These are phyloP conservation scores for Cymbopogon citratus DNA, from an alignment of 176 grass and related monocot species.

Conservation along the genomic window DNA sequence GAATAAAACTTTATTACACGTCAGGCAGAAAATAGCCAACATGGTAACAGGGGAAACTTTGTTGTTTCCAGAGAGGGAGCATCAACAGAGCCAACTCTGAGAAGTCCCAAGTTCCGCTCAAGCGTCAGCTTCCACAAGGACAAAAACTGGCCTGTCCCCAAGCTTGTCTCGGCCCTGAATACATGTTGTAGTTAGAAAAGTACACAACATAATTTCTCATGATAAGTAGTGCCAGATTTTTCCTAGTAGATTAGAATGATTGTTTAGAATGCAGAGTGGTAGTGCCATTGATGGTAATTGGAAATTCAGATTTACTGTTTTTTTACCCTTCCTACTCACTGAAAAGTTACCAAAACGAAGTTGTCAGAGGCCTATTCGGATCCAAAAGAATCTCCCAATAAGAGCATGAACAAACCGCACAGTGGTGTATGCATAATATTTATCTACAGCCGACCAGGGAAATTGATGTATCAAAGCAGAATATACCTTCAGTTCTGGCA, in stretches of 20 bases:
- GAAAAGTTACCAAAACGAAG: not conserved
- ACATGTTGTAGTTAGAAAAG: slow-evolving; percentile 6
- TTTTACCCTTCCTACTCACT: not conserved
- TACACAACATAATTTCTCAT: not conserved
- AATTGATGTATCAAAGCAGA: not conserved
- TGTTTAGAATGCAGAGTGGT: not conserved
- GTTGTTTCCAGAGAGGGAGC: slow-evolving; percentile 17
- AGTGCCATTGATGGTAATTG: not conserved
- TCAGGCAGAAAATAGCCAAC: slow-evolving; percentile 21
- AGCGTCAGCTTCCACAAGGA: slow-evolving; percentile 61
- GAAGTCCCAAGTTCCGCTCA: slow-evolving; percentile 21
- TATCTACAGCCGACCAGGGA: not conserved
- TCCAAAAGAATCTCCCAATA: not conserved
- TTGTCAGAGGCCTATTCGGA: not conserved
- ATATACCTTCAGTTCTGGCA: slow-evolving; percentile 75
- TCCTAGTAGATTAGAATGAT: not conserved
- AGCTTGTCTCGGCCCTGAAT: slow-evolving; percentile 82
- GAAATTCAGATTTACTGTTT: not conserved
- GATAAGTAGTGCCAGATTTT: not conserved
- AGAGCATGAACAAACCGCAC: not conserved
- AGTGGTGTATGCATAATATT: not conserved
- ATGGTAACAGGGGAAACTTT: not conserved
- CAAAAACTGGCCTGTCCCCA: slow-evolving; percentile 59
- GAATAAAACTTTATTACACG: slow-evolving; percentile 31
- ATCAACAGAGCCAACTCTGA: slow-evolving; percentile 10